Evolutionary conservation across 305 asterid genomes (phyloP).

Genomic region (Fraxinus baroniana): DNA sequence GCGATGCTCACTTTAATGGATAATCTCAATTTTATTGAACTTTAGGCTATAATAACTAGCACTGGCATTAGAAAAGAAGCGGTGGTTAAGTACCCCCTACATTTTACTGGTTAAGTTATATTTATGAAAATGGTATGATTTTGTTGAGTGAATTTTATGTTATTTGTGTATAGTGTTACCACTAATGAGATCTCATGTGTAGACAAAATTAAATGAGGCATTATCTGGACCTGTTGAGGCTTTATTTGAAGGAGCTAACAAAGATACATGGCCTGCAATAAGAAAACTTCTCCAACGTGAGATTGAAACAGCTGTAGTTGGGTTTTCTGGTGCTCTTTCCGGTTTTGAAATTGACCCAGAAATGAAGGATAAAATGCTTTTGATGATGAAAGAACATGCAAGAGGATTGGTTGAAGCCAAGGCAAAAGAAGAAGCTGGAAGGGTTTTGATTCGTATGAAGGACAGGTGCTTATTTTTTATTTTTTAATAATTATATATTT

Average conservation of each 20-base stretch:
- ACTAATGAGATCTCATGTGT: constrained; percentile 33
- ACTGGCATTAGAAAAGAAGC: constrained; percentile 11
- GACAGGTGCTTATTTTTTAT: constrained; percentile 55
- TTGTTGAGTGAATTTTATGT: neutral
- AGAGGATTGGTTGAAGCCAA: constrained; percentile 79
- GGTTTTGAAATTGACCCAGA: constrained; percentile 82
- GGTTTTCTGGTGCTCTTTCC: constrained; percentile 70
- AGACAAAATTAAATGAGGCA: constrained; percentile 81
- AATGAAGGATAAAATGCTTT: constrained; percentile 58
- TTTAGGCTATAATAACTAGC: neutral
- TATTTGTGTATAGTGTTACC: neutral
- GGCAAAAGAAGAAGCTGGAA: constrained; percentile 89
- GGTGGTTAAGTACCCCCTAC: constrained; percentile 1
- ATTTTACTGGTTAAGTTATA: neutral
- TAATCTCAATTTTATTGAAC: neutral
- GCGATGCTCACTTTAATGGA: constrained; percentile 3
- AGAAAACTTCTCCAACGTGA: constrained; percentile 76
- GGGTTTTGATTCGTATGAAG: constrained; percentile 88
- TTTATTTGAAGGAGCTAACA: constrained; percentile 78
- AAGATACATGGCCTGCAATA: constrained; percentile 91
- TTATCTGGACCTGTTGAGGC: constrained; percentile 85
- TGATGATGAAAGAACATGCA: constrained; percentile 64
- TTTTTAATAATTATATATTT: neutral
- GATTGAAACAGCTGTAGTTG: constrained; percentile 59
- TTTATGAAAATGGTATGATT: neutral